Base-by-base conservation (phyloP, 768 basidiomycete species). In the Pholiota conissans region DNA sequence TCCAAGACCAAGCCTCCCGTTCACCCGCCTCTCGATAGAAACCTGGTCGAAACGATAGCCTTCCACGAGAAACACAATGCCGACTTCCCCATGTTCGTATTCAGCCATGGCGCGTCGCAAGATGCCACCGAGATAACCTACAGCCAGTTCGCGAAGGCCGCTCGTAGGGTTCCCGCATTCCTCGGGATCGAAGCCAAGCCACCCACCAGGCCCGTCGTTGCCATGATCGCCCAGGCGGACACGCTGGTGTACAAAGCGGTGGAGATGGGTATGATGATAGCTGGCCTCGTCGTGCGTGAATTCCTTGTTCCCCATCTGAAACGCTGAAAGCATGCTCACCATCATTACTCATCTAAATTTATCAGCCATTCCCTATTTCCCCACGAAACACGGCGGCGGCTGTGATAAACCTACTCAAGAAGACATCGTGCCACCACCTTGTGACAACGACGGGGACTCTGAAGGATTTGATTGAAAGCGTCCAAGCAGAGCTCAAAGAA, bases 21-120 rank as follows among this genome's bases (percentile, higher is more conserved):
- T 14, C 39, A 32, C 11, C 59, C 59, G 9, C 54, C 59, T 30
- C 40, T 55, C 26, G 54, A 60, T 34, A 32, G 27, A n/a, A 52
- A 49, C 40, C 42, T 60, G 8, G 35, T 54, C 3, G 59, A 60
- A 26, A 37, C 51, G 80, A 79, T 47, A 85, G 80, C 74, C 86
- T 89, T 58, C 83, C 84, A 0, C 84, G 85, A 1, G 85, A 85
- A 2, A 27, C 55, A 52, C 35, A 60, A 52, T 26, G 50, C 54
- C 22, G 59, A 56, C 5, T 49, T 56, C 24, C 59, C 49, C 2
- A 30, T 56, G 24, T 60, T 60, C 32, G 59, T 60, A 18, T 60
- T 60, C 28, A 27, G 47, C 24, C 28, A 39, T 14, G 59, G 45
- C 32, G 50, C 27, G 8, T 20, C 40, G 5, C 54, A 52, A 14